Base-by-base conservation (phyloP, 2,329 filamentous ascomycete genomes). In the Exophiala sp. region DNA sequence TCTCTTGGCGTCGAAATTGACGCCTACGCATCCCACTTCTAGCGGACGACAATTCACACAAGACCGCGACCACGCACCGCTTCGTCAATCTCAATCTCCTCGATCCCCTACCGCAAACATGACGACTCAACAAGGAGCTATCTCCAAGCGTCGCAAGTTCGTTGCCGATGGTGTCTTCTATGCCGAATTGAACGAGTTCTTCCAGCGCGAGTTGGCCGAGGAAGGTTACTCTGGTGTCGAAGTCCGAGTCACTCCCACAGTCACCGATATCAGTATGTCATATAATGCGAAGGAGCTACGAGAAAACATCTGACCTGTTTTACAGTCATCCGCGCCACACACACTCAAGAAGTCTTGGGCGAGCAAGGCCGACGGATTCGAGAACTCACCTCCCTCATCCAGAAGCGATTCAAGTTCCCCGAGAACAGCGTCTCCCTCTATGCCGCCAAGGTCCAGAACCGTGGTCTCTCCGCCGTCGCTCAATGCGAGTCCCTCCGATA, bases 331-430 rank as follows among this genome's bases (percentile, higher is more conserved):
- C 94, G 94, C 78, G 94, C 94, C 75, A 99, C 94, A 74, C 94
- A 99, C 87, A 99, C 94, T 75, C 94, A 99, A 83, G 95, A 99
- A 84, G 95, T 99, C 69, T 90, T 99, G 73, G 94, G 94, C 75
- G 94, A 99, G 87, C 94, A 99, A 85, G 94, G 94, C 73, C 91
- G 94, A 82, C 90, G 94, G 82, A 99, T 99, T 79, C 92, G 94
- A 78, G 94, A 99, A 85, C 91, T 99, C 79, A 99, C 94, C 76
- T 96, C 91, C 72, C 88, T 99, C 76, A 99, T 99, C 85, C 95
- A 99, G 85, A 97, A 99, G 89, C 91, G 94, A 75, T 99, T 99
- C 89, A 96, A 96, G 85, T 99, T 99, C 88, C 92, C 94, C 80
- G 92, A 97, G 84, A 97, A 97, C 89, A 95, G 88, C 69, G 94